phyloP scores from a whole-genome alignment of 495 filamentous ascomycete species.

The Geopyxis carbonaria region DNA sequence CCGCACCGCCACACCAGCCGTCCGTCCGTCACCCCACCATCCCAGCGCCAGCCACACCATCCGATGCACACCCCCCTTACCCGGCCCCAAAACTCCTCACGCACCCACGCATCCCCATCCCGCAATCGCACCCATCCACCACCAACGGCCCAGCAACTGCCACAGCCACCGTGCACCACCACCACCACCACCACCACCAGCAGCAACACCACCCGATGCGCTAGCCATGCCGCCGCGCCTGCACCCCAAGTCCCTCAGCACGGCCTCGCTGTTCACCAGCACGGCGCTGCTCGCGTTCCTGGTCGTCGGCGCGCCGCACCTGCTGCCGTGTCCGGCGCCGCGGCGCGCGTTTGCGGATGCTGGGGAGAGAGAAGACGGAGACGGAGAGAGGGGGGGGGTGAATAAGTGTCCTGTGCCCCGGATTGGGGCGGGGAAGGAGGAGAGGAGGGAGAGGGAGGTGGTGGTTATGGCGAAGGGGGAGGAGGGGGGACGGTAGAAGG shows the following conservation, averaged over 20 bases:
- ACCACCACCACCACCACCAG: background rate
- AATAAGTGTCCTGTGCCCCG: slow-evolving; percentile 11
- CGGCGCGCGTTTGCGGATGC: slow-evolving; percentile 8
- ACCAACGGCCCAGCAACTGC: too few species aligned
- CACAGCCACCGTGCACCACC: too few species aligned
- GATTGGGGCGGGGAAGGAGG: background rate
- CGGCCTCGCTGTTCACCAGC: slow-evolving; percentile 82
- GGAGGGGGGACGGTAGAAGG: background rate
- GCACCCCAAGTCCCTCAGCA: slow-evolving; percentile 80
- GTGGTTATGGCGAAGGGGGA: slow-evolving; percentile 8
- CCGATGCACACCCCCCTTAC: too few species aligned
- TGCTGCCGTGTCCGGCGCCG: slow-evolving; percentile 78
- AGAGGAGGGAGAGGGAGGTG: slow-evolving; percentile 4
- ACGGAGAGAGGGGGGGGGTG: slow-evolving; percentile 2
- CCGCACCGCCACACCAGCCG: too few species aligned
- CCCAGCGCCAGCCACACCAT: too few species aligned
- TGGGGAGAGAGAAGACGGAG: slow-evolving; percentile 1
- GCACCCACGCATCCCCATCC: too few species aligned
- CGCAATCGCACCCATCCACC: too few species aligned
- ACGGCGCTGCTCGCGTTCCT: slow-evolving; percentile 82
- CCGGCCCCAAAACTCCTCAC: too few species aligned
- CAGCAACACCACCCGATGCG: background rate
- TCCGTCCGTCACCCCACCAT: too few species aligned
- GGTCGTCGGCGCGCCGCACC: slow-evolving; percentile 76
- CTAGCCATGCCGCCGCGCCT: slow-evolving; percentile 67